These are phyloP conservation scores for Oryza officinalis DNA, from an alignment of 176 grass and related monocot genomes.

Conservation along the genomic window DNA sequence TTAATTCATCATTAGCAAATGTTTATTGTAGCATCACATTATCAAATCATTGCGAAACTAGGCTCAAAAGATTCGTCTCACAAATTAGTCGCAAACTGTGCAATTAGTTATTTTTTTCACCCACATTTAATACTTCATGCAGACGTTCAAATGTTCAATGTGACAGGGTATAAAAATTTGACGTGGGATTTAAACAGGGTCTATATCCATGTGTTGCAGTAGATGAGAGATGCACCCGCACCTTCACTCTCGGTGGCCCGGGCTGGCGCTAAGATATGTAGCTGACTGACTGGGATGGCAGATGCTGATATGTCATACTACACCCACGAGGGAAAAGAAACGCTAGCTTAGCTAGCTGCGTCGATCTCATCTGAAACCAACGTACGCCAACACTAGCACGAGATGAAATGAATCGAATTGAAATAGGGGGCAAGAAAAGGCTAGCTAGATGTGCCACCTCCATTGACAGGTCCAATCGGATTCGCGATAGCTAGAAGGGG, in stretches of 20 bases:
- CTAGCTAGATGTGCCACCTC: neutral
- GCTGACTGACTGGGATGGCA: neutral
- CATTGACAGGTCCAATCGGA: conserved; percentile 12
- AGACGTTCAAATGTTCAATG: too few species aligned
- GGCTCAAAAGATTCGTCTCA: too few species aligned
- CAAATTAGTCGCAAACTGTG: too few species aligned
- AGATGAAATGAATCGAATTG: neutral
- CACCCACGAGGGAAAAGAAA: neutral
- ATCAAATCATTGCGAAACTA: too few species aligned
- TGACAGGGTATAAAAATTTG: too few species aligned
- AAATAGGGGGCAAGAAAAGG: neutral
- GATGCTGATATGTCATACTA: neutral
- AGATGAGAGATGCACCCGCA: neutral
- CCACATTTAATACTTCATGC: too few species aligned
- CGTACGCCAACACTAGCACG: neutral
- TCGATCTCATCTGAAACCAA: neutral
- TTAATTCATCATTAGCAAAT: too few species aligned
- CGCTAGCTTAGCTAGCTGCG: neutral
- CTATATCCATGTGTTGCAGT: neutral
- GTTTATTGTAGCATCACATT: too few species aligned
- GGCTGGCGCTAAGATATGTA: neutral
- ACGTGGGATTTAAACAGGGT: too few species aligned
- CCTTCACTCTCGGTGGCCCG: neutral
- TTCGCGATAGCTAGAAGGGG: neutral
- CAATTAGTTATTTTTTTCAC: too few species aligned